A percentile compares a stretch with the other conserved stretches of the same genome.
Evolutionary conservation across 768 basidiomycete species (phyloP).

Genomic region (Termitomyces sp.): DNA sequence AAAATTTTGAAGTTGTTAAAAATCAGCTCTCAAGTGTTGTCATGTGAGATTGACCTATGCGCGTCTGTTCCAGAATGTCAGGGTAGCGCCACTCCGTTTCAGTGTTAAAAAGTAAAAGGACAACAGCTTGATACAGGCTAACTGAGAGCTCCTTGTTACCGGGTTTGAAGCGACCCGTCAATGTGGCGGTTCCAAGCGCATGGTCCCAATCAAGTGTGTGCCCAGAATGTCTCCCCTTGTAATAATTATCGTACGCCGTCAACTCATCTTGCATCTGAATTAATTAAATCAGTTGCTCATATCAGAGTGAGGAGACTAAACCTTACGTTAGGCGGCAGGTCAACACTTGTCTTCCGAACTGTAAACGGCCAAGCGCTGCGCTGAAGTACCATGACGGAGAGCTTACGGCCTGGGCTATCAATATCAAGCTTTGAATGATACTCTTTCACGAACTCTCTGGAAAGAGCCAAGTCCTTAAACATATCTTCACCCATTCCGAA

Average conservation of each 20-base stretch:
- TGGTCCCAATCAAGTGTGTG: slow-evolving; percentile 84
- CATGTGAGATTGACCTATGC: slow-evolving; percentile 54
- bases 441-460: slow-evolving; percentile 65
- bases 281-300: slow-evolving; percentile 6
- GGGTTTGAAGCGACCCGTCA: slow-evolving; percentile 63
- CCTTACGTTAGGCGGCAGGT: slow-evolving; percentile 50
- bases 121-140: slow-evolving; percentile 85
- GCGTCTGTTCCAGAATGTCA: slow-evolving; percentile 63
- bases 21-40: background rate
- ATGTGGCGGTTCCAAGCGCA: slow-evolving; percentile 74
- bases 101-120: slow-evolving; percentile 84
- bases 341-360: slow-evolving; percentile 41
- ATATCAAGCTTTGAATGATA: slow-evolving; percentile 45
- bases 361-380: slow-evolving; percentile 86
- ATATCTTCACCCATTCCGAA: slow-evolving; percentile 93
- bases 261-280: slow-evolving; percentile 72
- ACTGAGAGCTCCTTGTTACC: slow-evolving; percentile 85
- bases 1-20: slow-evolving; percentile 18
- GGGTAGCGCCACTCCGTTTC: slow-evolving; percentile 51
- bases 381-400: slow-evolving; percentile 81
- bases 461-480: slow-evolving; percentile 87
- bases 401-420: slow-evolving; percentile 37
- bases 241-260: slow-evolving; percentile 58
- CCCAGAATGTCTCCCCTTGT: slow-evolving; percentile 73
- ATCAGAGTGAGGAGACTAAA: slow-evolving; percentile 4